Base-by-base conservation (phyloP, 768 basidiomycete genomes). In the Boletus tylopilopsis region DNA sequence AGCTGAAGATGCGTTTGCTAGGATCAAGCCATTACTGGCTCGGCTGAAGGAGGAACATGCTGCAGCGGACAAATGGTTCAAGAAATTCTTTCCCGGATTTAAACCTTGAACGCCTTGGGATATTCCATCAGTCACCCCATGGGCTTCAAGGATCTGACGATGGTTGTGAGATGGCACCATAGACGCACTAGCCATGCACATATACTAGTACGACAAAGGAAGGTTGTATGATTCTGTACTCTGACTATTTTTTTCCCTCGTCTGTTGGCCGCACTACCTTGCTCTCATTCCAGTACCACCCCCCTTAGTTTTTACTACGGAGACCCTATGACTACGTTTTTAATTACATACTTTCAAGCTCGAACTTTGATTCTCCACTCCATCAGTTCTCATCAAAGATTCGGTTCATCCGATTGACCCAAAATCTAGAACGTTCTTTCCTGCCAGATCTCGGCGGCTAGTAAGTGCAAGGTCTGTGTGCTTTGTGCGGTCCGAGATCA, bases 41-140 rank as follows among this genome's bases (percentile, higher is more conserved):
- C 71, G 74, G 52, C 83, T 87, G 44, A 83, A 84, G 65, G 68
- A 69, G 46, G 87, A 94, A 58, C 88, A 91, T 58, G 68, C 64
- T 9, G 75, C 75, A 18, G 91, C 92, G 6, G 81, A 86, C 63
- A 68, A 63, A 37, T 88, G 83, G 78, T 67, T 96, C 61, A 77
- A 73, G 68, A 66, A 77, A 21, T 73, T 52, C 46, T 55, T 55
- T 4, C 22, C 45, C n/a, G 36, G 1, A 24, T 30, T 29, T 10
- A 24, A 41, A 4, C 44, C 43, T 33, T 60, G 49, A 60, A 22
- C 29, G 7, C 19, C 7, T 19, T 4, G 24, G 32, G 35, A 29
- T 30, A 33, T 44, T 13, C 29, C 29, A 30, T 30, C 42, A 22
- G 39, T 30, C 42, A 42, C 32, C n/a, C 38, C 21, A 21, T 36